Percentiles rank a stretch among this genome's conserved stretches.
These are phyloP conservation scores for Nicotiana attenuata DNA, from an alignment of 257 asterid species.

Conservation along the genomic window DNA sequence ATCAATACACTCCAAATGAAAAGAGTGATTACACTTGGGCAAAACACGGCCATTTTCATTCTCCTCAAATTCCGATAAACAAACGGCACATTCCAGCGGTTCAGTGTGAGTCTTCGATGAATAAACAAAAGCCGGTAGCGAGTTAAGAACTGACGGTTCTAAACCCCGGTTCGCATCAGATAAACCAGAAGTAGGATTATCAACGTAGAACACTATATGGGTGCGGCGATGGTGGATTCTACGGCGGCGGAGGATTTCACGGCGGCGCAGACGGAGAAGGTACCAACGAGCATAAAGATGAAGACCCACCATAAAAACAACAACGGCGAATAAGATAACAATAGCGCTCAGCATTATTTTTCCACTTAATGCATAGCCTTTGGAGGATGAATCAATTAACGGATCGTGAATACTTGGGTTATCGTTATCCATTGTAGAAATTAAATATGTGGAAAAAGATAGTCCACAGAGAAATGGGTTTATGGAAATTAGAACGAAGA, in stretches of 20 bases:
- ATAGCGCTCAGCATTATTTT: slow-evolving; percentile 68
- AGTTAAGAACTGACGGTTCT: slow-evolving; percentile 43
- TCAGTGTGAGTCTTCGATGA: slow-evolving; percentile 29
- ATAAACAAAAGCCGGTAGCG: slow-evolving; percentile 49
- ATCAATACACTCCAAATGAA: slow-evolving; percentile 71
- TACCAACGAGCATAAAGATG: slow-evolving; percentile 61
- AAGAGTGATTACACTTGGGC: slow-evolving; percentile 67
- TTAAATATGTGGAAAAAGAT: not conserved
- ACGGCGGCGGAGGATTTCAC: slow-evolving; percentile 48
- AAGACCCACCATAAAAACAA: slow-evolving; percentile 52
- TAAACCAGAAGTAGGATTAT: slow-evolving; percentile 18
- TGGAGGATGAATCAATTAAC: slow-evolving; percentile 5
- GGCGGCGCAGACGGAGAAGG: slow-evolving; percentile 48
- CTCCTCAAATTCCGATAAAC: slow-evolving; percentile 69
- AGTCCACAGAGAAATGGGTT: not conserved
- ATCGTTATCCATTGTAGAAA: not conserved
- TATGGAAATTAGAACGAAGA: not conserved
- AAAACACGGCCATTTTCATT: slow-evolving; percentile 49
- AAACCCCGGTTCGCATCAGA: slow-evolving; percentile 45
- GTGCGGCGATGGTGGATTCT: slow-evolving; percentile 33
- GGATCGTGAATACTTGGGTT: not conserved
- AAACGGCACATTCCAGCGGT: slow-evolving; percentile 65
- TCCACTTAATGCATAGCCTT: slow-evolving; percentile 52
- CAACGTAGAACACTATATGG: slow-evolving; percentile 47
- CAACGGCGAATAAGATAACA: slow-evolving; percentile 46